Conservation (phyloP, 1,284 basidiomycete genomes). For the Schizopora paradoxa region DNA sequence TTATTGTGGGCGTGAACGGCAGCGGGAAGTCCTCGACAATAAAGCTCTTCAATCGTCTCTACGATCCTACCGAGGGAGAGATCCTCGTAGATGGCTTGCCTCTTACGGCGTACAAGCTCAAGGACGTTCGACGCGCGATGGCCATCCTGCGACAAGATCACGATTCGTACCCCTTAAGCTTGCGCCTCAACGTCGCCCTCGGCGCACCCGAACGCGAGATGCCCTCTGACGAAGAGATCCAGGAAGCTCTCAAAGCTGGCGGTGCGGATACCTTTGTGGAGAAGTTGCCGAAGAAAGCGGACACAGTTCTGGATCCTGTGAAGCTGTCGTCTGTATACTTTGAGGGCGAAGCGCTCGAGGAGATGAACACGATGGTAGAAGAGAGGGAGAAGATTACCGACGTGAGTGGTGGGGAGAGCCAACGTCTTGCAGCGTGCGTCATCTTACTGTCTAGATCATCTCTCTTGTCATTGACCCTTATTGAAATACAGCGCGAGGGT, state of each 20-base stretch:
- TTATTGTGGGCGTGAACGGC: constrained; percentile 44
- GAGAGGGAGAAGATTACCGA: constrained; percentile 31
- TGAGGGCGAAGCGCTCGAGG: constrained; percentile 25
- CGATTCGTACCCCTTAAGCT: constrained; percentile 36
- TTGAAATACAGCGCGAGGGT: constrained; percentile 31
- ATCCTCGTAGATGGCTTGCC: constrained; percentile 36
- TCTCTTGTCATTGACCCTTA: not conserved
- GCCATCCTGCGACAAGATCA: constrained; percentile 37
- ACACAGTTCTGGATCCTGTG: constrained; percentile 33
- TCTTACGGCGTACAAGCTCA: constrained; percentile 26
- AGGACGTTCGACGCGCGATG: constrained; percentile 30
- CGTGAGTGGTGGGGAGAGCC: constrained; percentile 38
- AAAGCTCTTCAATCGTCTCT: constrained; percentile 38
- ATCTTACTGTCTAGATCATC: not conserved
- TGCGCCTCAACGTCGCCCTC: constrained; percentile 38
- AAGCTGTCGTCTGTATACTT: constrained; percentile 20
- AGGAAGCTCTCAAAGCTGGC: constrained; percentile 32
- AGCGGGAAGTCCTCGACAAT: constrained; percentile 46
- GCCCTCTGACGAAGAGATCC: constrained; percentile 27
- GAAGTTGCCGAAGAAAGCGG: constrained; percentile 28
- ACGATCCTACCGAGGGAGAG: constrained; percentile 34
- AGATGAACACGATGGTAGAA: constrained; percentile 27
- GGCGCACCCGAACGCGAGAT: constrained; percentile 22
- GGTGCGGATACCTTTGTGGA: constrained; percentile 33
- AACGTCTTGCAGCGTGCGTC: constrained; percentile 38